phyloP scores from a whole-genome alignment of 352 stramenopile species.

The Phytophthora pistaciae region DNA sequence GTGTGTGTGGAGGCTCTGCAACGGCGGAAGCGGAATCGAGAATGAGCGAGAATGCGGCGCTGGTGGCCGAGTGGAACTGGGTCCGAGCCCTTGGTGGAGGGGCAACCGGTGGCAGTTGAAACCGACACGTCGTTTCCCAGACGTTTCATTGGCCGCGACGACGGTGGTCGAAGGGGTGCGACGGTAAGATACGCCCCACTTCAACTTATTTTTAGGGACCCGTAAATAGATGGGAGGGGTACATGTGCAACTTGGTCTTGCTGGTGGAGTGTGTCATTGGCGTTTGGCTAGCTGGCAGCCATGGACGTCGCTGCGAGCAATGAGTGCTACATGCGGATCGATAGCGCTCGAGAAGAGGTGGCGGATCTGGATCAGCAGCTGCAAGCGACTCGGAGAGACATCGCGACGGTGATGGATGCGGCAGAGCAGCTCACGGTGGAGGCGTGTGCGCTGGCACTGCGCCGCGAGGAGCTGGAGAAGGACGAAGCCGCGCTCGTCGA shows the following conservation, averaged over 20 bases:
- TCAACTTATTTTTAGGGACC: conserved; percentile 3
- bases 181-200: conserved; percentile 23
- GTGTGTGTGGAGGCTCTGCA: conserved; percentile 8
- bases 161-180: conserved; percentile 25
- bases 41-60: conserved; percentile 16
- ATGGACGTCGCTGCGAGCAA: conserved; percentile 46
- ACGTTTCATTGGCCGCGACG: conserved; percentile 30
- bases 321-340: conserved; percentile 52
- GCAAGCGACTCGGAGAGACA: conserved; percentile 44
- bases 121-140: conserved; percentile 23
- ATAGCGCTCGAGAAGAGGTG: conserved; percentile 48
- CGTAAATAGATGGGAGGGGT: not conserved
- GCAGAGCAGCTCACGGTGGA: conserved; percentile 68
- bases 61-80: too few relatives aligned
- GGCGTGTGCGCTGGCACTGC: conserved; percentile 52
- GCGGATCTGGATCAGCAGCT: conserved; percentile 44
- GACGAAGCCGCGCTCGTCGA: conserved; percentile 62
- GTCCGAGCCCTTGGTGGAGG: not conserved
- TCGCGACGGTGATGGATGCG: conserved; percentile 43
- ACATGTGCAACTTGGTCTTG: not conserved
- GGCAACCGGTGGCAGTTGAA: conserved; percentile 19
- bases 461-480: conserved; percentile 66
- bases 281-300: not conserved
- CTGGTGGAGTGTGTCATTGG: conserved; percentile 3
- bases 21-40: conserved; percentile 29